A percentile compares a stretch with the other conserved stretches of the same genome.
phyloP scores from a whole-genome alignment of 345 rosid genomes.

The Populus euphratica region DNA sequence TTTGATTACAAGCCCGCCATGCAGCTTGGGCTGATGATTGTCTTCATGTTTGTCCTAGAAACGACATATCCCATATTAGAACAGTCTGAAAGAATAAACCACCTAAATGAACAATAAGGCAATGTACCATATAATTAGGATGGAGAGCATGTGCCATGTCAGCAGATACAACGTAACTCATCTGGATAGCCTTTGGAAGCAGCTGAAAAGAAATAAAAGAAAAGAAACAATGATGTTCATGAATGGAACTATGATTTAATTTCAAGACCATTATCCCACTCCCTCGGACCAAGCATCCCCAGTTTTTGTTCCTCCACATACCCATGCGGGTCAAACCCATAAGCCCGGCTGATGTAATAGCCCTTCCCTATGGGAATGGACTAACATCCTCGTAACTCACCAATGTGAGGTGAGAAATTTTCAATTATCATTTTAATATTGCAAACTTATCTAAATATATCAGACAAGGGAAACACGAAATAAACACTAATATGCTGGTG shows the following conservation, averaged over 20 bases:
- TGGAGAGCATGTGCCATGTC: constrained; percentile 99
- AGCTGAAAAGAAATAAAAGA: constrained; percentile 41
- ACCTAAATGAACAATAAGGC: neutral
- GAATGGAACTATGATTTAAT: neutral
- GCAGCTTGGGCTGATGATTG: constrained; percentile 92
- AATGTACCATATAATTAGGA: constrained; percentile 76
- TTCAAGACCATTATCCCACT: neutral
- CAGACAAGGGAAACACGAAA: neutral
- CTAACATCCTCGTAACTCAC: neutral
- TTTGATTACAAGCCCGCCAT: constrained; percentile 97
- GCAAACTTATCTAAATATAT: neutral
- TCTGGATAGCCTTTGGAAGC: constrained; percentile 81
- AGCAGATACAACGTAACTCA: constrained; percentile 85
- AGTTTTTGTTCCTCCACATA: neutral
- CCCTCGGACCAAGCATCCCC: neutral
- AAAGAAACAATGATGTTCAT: constrained; percentile 1
- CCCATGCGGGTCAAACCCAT: neutral
- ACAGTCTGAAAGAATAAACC: constrained; percentile 9
- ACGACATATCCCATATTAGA: constrained; percentile 11
- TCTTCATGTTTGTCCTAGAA: constrained; percentile 94
- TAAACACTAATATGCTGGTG: neutral
- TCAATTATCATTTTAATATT: neutral
- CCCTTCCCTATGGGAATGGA: neutral
- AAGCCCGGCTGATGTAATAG: neutral
- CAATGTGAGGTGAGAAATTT: neutral